Percentiles rank a stretch among this genome's conserved stretches.
phyloP scores from a whole-genome alignment of 2,329 filamentous ascomycete genomes.

The Cercospora nicotianae region DNA sequence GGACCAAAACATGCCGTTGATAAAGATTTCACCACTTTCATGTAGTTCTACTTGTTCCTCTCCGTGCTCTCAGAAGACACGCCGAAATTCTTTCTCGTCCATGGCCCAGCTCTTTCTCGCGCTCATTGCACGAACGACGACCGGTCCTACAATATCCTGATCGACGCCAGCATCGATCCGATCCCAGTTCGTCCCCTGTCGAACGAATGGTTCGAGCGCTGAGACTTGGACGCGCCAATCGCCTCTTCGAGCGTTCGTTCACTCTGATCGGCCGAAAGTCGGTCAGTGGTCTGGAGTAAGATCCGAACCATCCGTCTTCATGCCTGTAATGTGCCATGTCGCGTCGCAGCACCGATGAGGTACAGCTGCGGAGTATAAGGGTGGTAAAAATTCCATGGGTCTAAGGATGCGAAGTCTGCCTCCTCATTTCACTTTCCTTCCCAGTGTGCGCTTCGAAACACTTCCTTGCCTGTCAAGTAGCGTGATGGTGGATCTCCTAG shows the following conservation, averaged over 20 bases:
- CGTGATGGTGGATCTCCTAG: slow-evolving; percentile 15
- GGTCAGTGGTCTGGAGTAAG: neutral
- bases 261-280: neutral
- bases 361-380: neutral
- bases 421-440: slow-evolving; percentile 12
- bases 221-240: neutral
- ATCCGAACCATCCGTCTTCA: neutral
- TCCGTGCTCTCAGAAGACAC: too few relatives aligned
- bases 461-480: slow-evolving; percentile 21
- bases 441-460: slow-evolving; percentile 6
- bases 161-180: neutral
- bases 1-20: too few relatives aligned
- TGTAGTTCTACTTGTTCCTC: too few relatives aligned
- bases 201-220: neutral
- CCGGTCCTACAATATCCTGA: neutral
- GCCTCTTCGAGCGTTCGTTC: neutral
- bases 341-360: neutral
- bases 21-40: too few relatives aligned
- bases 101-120: too few relatives aligned
- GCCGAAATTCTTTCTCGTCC: too few relatives aligned
- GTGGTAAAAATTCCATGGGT: neutral
- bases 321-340: neutral
- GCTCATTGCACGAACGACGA: too few relatives aligned
- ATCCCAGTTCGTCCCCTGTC: neutral
- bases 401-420: neutral